Evolutionary conservation across 2,329 filamentous ascomycete species (phyloP).

Genomic region (Colletotrichum godetiae): DNA sequence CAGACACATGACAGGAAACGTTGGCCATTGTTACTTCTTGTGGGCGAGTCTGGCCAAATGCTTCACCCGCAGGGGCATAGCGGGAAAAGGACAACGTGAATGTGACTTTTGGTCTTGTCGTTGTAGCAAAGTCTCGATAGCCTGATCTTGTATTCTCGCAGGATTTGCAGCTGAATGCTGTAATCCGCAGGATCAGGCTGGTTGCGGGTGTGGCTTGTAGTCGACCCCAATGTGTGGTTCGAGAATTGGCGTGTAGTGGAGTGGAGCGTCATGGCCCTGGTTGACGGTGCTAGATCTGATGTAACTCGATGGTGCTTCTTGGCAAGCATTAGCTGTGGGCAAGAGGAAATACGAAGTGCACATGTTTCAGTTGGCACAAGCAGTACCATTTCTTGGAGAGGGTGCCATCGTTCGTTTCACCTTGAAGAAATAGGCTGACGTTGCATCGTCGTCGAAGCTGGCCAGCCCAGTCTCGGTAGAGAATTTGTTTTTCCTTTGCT

Average conservation of each 20-base stretch:
- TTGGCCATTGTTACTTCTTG: background rate
- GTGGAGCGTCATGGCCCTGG: background rate
- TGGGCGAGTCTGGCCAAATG: background rate
- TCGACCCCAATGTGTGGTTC: background rate
- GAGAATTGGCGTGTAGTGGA: background rate
- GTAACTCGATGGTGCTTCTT: conserved; percentile 26
- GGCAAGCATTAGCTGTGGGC: conserved; percentile 9
- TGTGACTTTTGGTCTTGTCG: too few species aligned
- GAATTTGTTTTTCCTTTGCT: background rate
- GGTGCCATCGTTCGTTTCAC: conserved; percentile 20
- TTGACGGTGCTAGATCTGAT: conserved; percentile 9
- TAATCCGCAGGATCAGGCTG: background rate
- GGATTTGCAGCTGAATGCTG: background rate
- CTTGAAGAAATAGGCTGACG: background rate
- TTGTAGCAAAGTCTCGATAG: background rate
- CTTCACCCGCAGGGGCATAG: background rate
- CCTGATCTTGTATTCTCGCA: background rate
- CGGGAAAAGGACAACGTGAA: background rate
- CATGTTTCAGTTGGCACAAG: conserved; percentile 27
- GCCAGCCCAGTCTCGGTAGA: background rate
- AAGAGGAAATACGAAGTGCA: conserved; percentile 26
- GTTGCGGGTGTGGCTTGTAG: conserved; percentile 26
- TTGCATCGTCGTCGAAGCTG: background rate
- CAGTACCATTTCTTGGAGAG: background rate
- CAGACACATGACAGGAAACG: background rate